Conservation (phyloP, 208 protist genomes). For the Trypanosoma avium region DNA sequence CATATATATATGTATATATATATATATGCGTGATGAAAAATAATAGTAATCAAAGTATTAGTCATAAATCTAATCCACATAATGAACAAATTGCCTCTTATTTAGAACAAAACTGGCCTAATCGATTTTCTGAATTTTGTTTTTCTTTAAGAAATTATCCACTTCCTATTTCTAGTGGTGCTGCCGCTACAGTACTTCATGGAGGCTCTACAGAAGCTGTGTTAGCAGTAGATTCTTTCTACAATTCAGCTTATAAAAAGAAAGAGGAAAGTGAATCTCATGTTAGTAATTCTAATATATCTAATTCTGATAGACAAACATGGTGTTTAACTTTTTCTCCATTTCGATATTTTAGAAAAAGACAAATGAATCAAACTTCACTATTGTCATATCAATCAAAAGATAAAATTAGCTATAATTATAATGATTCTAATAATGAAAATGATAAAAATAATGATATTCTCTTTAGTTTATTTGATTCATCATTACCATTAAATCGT, state of each 20-base stretch:
- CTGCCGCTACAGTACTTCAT: constrained; percentile 16
- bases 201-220: constrained; percentile 10
- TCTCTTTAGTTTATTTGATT: not conserved
- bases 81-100: constrained; percentile 22
- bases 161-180: constrained; percentile 20
- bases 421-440: not conserved
- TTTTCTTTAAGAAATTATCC: constrained; percentile 17
- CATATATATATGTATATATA: constrained; percentile 8
- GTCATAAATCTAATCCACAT: too few relatives aligned
- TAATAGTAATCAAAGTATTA: not conserved
- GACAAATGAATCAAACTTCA: not conserved
- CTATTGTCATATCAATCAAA: not conserved
- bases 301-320: not conserved
- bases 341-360: constrained; percentile 21
- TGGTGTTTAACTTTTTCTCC: constrained; percentile 1
- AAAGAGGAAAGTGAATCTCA: not conserved
- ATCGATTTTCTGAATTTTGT: constrained; percentile 22
- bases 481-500: not conserved
- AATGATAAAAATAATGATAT: not conserved
- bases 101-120: constrained; percentile 20
- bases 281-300: too few relatives aligned
- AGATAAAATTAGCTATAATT: not conserved
- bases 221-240: constrained; percentile 15
- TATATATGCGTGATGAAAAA: not conserved
- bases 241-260: not conserved